These are phyloP conservation scores for Rhizomucor miehei DNA, from an alignment of 371 early-diverging fungal species.

Conservation along the genomic window DNA sequence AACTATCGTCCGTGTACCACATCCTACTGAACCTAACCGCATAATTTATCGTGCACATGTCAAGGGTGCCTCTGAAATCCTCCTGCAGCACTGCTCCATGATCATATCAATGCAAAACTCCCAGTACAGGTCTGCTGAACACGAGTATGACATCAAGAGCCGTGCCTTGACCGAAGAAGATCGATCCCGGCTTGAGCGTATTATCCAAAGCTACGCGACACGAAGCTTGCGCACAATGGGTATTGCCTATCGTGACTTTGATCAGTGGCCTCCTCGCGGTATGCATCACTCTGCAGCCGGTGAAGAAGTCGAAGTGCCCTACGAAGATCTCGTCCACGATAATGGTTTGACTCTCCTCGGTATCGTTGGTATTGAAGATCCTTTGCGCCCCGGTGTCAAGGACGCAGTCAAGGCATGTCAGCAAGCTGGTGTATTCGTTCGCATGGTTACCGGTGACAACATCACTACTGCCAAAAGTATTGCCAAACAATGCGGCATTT, in stretches of 20 bases:
- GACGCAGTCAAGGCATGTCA: slow-evolving; percentile 64
- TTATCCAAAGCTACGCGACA: slow-evolving; percentile 57
- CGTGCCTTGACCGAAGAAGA: slow-evolving; percentile 47
- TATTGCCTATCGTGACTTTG: slow-evolving; percentile 70
- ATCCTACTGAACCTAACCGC: slow-evolving; percentile 18
- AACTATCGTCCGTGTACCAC: slow-evolving; percentile 60
- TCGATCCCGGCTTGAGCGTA: slow-evolving; percentile 42
- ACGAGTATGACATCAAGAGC: slow-evolving; percentile 46
- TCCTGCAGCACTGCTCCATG: slow-evolving; percentile 46
- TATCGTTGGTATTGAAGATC: slow-evolving; percentile 73
- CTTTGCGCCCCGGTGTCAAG: slow-evolving; percentile 65
- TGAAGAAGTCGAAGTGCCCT: slow-evolving; percentile 27
- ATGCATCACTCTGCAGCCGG: not conserved
- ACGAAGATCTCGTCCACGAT: slow-evolving; percentile 41
- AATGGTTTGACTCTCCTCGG: slow-evolving; percentile 51
- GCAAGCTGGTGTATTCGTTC: slow-evolving; percentile 73
- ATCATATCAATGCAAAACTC: slow-evolving; percentile 31
- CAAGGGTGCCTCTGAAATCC: slow-evolving; percentile 90
- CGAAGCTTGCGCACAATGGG: slow-evolving; percentile 68
- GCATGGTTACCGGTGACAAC: slow-evolving; percentile 85
- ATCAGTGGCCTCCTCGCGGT: slow-evolving; percentile 48
- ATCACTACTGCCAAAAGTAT: slow-evolving; percentile 65
- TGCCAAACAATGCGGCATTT: slow-evolving; percentile 69
- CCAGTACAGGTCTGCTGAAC: slow-evolving; percentile 16
- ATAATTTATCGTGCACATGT: slow-evolving; percentile 62